Evolutionary conservation across 345 rosid genomes (phyloP).

Genomic region (Brassica carinata): DNA sequence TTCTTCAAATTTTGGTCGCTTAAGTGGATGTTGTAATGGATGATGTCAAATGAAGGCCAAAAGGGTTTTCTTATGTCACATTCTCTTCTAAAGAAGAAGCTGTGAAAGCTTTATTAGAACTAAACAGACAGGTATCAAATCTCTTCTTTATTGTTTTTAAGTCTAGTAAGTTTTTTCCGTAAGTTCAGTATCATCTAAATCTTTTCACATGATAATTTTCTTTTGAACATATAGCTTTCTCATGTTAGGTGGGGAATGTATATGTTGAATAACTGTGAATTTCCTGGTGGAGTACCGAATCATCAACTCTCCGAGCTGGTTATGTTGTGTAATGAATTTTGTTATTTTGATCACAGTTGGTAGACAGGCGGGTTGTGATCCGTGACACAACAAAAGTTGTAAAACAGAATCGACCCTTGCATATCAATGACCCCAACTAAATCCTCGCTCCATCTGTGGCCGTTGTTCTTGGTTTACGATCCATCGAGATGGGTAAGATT

Average conservation of each 20-base stretch:
- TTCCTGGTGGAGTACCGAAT: neutral
- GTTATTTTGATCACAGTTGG: too few relatives aligned
- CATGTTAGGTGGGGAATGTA: neutral
- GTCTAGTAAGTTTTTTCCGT: neutral
- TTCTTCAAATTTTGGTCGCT: too few relatives aligned
- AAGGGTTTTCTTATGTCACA: slow-evolving; percentile 61
- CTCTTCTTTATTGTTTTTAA: neutral
- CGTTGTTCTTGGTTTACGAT: too few relatives aligned
- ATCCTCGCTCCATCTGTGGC: too few relatives aligned
- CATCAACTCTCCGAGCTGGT: neutral
- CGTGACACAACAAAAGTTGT: slow-evolving; percentile 34
- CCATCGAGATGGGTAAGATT: too few relatives aligned
- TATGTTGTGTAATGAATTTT: neutral
- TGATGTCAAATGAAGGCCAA: slow-evolving; percentile 45
- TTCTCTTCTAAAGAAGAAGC: slow-evolving; percentile 53
- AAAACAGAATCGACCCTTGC: slow-evolving; percentile 12
- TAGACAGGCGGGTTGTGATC: too few relatives aligned
- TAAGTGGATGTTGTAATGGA: slow-evolving; percentile 50
- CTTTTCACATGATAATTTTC: neutral
- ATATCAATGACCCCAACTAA: too few relatives aligned
- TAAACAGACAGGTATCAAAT: slow-evolving; percentile 56
- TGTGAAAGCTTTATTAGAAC: slow-evolving; percentile 48
- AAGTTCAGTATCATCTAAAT: neutral
- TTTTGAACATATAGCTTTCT: neutral
- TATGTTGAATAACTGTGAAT: neutral